Percentiles rank a stretch among this genome's conserved stretches.
Evolutionary conservation across 208 protist genomes (phyloP).

Genomic region (Histomonas meleagridis): DNA sequence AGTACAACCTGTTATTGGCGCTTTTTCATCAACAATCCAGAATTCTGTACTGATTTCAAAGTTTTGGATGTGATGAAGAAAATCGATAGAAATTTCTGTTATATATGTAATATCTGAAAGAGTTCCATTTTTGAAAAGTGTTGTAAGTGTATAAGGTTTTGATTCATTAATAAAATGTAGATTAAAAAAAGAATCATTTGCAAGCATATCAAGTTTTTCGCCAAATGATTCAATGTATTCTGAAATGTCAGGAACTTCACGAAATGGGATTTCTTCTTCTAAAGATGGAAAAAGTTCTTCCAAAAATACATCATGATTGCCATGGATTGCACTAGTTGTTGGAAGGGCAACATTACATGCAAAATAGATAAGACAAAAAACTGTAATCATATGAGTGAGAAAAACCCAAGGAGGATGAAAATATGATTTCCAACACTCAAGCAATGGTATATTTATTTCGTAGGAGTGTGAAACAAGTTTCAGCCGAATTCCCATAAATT

Average conservation of each 20-base stretch:
- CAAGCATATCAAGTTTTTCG: background rate
- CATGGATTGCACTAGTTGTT: background rate
- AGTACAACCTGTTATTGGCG: background rate
- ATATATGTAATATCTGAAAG: background rate
- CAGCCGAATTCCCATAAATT: too few species aligned
- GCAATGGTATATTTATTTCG: too few species aligned
- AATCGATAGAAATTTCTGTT: background rate
- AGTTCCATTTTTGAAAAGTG: background rate
- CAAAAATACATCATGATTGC: background rate
- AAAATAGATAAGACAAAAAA: background rate
- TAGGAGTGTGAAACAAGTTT: too few species aligned
- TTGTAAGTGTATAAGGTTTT: background rate
- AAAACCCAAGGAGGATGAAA: constrained; percentile 3
- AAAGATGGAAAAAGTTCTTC: background rate
- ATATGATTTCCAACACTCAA: background rate
- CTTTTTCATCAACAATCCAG: background rate
- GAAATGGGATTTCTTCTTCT: background rate
- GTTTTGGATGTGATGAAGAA: background rate
- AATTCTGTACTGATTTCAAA: background rate
- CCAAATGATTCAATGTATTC: too few species aligned
- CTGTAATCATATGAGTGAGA: background rate
- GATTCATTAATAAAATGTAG: background rate
- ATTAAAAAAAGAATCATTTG: background rate
- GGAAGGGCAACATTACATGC: background rate
- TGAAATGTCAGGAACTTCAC: too few species aligned